Evolutionary conservation across 345 rosid species (phyloP).

Genomic region (Brassica incana): DNA sequence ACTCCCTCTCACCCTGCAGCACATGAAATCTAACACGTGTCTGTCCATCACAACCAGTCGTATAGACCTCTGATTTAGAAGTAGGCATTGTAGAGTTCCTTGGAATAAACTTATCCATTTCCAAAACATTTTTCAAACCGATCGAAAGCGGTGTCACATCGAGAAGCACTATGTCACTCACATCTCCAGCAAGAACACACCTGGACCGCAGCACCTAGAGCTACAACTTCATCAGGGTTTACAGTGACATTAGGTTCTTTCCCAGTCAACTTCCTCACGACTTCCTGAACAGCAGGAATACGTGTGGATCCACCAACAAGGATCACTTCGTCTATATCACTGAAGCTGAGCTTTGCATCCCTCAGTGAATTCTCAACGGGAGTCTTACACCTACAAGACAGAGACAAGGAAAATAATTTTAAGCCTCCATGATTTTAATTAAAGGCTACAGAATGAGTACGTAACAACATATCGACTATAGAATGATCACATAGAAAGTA

Average conservation of each 20-base stretch:
- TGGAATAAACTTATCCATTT: conserved; percentile 89
- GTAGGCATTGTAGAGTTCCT: conserved; percentile 94
- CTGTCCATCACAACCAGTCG: conserved; percentile 98
- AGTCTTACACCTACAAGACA: conserved; percentile 59
- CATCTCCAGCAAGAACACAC: conserved; percentile 83
- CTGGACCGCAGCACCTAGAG: conserved; percentile 99
- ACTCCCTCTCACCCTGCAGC: conserved; percentile 95
- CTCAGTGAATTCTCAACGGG: conserved; percentile 84
- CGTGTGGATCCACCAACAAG: conserved; percentile 99
- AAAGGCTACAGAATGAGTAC: no score
- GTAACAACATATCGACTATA: no score
- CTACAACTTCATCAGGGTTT: conserved; percentile 98
- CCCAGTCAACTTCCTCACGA: conserved; percentile 84
- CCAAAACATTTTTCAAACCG: no score
- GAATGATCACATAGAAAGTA: no score
- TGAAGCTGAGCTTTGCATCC: conserved; percentile 82
- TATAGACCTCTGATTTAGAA: conserved; percentile 94
- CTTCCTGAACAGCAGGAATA: conserved; percentile 91
- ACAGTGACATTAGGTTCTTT: conserved; percentile 96
- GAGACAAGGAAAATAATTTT: no score
- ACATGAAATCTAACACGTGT: conserved; percentile 96
- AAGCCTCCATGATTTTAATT: no score
- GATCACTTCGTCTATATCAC: conserved; percentile 87
- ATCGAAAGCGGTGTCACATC: conserved; percentile 86
- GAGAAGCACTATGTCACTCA: conserved; percentile 86